Base-by-base conservation (phyloP, 108 stramenopile genomes). In the Fistulifera pelliculosa region DNA sequence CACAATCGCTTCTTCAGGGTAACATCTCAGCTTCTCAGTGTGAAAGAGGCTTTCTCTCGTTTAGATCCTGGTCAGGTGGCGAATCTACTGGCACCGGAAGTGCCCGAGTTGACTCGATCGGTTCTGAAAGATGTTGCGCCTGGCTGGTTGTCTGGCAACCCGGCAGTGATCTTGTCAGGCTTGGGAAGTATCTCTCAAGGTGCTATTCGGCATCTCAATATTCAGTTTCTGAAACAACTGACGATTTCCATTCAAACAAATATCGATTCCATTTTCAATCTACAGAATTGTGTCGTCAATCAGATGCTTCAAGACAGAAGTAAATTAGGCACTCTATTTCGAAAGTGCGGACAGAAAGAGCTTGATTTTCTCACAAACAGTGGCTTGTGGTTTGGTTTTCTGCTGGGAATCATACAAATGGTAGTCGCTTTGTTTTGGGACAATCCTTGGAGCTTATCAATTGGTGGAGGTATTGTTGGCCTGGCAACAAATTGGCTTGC, bases 341-440 rank as follows among this genome's bases (percentile, higher is more conserved):
- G 61, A 38, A 85, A 81, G 57, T 88, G 87, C 22, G 91, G 87
- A 3, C 70, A 83, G 26, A 70, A 70, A 40, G 91, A 93, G 60
- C 72, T 93, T 0, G 85, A 91, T 28, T 89, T 89, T 73, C 54
- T 89, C 19, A 85, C 83, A 12, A 85, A 93, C 42, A 80, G 79
- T 64, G 91, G 91, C 3, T 65, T 96, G n/a, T 94, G 91, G 87
- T 93, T 96, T 60, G 95, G 95, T 5, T 96, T 96, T 56, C 47
- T 94, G 16, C 49, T 96, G 59, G 95, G 95, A 0, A 42, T 91
- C 27, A 84, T 93, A 42, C 95, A 96, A 71, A 96, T 94, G 95
- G 59, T 74, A 23, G 80, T 94, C 0, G 91, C 91, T n/a, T 64
- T 96, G 39, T 80, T 96, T 31, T 94, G 84, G 79, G 93, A 94